Percentiles rank a stretch among this genome's conserved stretches.
phyloP scores from a whole-genome alignment of 2,329 filamentous ascomycete genomes.

The Colletotrichum higginsianum region DNA sequence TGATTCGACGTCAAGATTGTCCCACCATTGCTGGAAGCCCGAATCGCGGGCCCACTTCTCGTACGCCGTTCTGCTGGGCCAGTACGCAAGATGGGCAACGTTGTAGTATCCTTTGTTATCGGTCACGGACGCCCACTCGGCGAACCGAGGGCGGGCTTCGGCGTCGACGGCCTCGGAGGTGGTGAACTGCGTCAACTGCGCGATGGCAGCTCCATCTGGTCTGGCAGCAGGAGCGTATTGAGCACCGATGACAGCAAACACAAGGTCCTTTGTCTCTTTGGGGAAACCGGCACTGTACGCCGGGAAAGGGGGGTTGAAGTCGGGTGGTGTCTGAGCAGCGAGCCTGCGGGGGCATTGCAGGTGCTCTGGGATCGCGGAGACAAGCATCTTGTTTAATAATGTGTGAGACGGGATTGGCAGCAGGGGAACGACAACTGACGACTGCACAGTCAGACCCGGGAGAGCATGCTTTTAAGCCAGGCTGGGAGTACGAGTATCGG shows the following conservation, averaged over 20 bases:
- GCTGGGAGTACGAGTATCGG: neutral
- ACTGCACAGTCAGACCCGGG: neutral
- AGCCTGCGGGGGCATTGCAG: constrained; percentile 39
- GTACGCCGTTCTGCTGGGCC: constrained; percentile 50
- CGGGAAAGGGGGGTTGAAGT: constrained; percentile 41
- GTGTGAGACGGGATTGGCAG: constrained; percentile 2
- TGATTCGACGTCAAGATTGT: constrained; percentile 46
- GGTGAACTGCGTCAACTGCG: constrained; percentile 36
- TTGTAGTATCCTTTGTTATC: constrained; percentile 42
- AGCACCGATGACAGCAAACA: constrained; percentile 42
- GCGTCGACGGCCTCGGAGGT: constrained; percentile 16
- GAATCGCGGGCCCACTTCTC: constrained; percentile 51
- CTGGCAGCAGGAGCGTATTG: constrained; percentile 31
- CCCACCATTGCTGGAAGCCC: constrained; percentile 58
- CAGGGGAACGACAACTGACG: neutral
- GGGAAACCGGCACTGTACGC: constrained; percentile 42
- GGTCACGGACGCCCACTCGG: constrained; percentile 41
- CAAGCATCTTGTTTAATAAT: constrained; percentile 32
- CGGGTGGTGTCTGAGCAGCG: constrained; percentile 31
- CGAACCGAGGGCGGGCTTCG: constrained; percentile 24
- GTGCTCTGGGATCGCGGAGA: constrained; percentile 42
- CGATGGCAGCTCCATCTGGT: constrained; percentile 21
- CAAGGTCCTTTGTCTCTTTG: constrained; percentile 39
- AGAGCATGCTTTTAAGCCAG: constrained; percentile 20
- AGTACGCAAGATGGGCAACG: constrained; percentile 55